Evolutionary conservation across 352 stramenopile genomes (phyloP).

Genomic region (Pythium periplocum): DNA sequence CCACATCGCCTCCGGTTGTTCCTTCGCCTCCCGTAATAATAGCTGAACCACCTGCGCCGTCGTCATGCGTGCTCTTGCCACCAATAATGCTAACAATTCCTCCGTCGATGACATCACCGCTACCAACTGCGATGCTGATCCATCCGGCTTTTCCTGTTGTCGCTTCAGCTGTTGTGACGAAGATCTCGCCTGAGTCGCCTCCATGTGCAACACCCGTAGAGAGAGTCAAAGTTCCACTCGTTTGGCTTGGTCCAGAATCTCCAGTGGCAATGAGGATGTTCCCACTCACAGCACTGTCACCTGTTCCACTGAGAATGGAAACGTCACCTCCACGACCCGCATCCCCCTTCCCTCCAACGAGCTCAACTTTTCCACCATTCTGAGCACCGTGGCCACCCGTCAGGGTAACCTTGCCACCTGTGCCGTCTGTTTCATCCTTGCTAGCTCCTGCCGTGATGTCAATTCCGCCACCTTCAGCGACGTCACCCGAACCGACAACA

Average conservation of each 20-base stretch:
- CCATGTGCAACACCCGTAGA: conserved; percentile 3
- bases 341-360: conserved; percentile 24
- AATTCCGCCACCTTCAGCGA: conserved; percentile 17
- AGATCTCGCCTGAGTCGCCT: conserved; percentile 22
- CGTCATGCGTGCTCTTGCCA: conserved; percentile 19
- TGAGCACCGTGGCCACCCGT: conserved; percentile 11
- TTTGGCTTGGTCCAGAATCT: conserved; percentile 10
- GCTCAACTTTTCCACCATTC: conserved; percentile 25
- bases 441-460: conserved; percentile 23
- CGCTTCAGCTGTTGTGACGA: conserved; percentile 21
- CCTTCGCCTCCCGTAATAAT: conserved; percentile 24
- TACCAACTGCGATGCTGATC: conserved; percentile 27
- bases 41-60: conserved; percentile 25
- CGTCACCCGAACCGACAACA: conserved; percentile 11
- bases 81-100: conserved; percentile 17
- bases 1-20: conserved; percentile 20
- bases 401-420: conserved; percentile 12
- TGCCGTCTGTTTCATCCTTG: conserved; percentile 5
- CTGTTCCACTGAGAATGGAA: conserved; percentile 15
- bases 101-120: conserved; percentile 9
- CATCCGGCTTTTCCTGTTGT: conserved; percentile 16
- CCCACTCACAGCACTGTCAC: conserved; percentile 15
- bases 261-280: conserved; percentile 19
- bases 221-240: conserved; percentile 13
- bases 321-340: conserved; percentile 17